Conservation (phyloP, 768 basidiomycete genomes). For the Inosperma sp. region DNA sequence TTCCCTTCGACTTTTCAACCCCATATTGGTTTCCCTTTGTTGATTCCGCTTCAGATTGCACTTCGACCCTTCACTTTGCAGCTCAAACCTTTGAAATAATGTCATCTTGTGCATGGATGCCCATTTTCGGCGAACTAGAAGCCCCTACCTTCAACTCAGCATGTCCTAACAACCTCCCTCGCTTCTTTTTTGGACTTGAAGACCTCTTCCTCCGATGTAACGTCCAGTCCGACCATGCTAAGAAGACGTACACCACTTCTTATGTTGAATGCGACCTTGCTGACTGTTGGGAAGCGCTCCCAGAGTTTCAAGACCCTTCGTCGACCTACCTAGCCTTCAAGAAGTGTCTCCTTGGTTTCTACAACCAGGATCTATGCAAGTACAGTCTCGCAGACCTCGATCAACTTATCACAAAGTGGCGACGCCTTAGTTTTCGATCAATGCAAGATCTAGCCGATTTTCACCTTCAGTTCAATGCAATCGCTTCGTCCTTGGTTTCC, state of each 20-base stretch:
- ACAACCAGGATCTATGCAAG: too few relatives aligned
- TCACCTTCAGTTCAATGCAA: too few relatives aligned
- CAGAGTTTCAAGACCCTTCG: too few relatives aligned
- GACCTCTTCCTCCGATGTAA: conserved; percentile 2
- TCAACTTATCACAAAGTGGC: too few relatives aligned
- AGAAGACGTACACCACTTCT: conserved; percentile 15
- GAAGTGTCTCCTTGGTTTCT: too few relatives aligned
- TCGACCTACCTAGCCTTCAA: too few relatives aligned
- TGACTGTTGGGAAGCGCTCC: conserved; percentile 19
- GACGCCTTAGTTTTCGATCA: too few relatives aligned
- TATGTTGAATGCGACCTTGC: conserved; percentile 14
- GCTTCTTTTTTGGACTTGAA: conserved; percentile 19
- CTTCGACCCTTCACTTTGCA: neutral
- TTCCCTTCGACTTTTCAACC: too few relatives aligned
- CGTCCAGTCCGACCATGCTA: conserved; percentile 11
- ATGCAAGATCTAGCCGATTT: too few relatives aligned
- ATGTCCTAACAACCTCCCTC: conserved; percentile 14
- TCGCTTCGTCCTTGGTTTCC: too few relatives aligned
- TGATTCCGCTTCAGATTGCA: neutral
- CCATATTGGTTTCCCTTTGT: neutral
- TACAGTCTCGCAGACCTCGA: too few relatives aligned
- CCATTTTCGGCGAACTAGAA: conserved; percentile 15
- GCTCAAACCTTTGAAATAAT: neutral
- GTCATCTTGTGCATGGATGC: conserved; percentile 13
- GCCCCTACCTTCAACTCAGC: conserved; percentile 17